A percentile compares a stretch with the other conserved stretches of the same genome.
These are phyloP conservation scores for Lunularia cruciata DNA, from an alignment of 225 moss, liverwort and hornwort species.

Conservation along the genomic window DNA sequence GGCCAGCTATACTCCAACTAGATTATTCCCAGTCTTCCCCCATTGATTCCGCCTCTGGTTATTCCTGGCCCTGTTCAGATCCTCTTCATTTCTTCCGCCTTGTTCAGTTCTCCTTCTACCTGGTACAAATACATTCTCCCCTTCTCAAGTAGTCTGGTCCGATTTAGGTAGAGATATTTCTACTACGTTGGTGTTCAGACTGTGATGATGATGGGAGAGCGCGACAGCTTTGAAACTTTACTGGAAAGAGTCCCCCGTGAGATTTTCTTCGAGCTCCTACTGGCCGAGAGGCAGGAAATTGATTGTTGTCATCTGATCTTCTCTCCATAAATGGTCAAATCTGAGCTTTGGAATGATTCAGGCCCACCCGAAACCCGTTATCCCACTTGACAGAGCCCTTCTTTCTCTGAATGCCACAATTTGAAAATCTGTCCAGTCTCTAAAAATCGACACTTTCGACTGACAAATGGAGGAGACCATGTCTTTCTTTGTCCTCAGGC, in stretches of 20 bases:
- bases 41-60: neutral
- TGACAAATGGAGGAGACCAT: too few relatives aligned
- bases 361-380: neutral
- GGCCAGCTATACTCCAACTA: constrained; percentile 2
- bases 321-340: neutral
- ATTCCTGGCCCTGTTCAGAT: neutral
- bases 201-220: too few relatives aligned
- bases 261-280: too few relatives aligned
- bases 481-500: too few relatives aligned
- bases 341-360: neutral
- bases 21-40: neutral
- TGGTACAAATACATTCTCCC: too few relatives aligned
- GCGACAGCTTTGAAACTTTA: too few relatives aligned
- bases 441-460: neutral
- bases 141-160: too few relatives aligned
- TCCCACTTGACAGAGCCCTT: neutral
- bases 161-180: too few relatives aligned
- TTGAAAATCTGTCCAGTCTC: neutral
- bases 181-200: too few relatives aligned
- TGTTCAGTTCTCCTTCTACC: too few relatives aligned
- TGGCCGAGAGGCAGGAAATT: too few relatives aligned
- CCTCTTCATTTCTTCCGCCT: neutral
- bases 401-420: neutral
- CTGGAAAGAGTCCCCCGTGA: too few relatives aligned
- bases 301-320: neutral